These are phyloP conservation scores for Ganoderma lingzhi DNA, from an alignment of 1,284 basidiomycete genomes.

Conservation along the genomic window DNA sequence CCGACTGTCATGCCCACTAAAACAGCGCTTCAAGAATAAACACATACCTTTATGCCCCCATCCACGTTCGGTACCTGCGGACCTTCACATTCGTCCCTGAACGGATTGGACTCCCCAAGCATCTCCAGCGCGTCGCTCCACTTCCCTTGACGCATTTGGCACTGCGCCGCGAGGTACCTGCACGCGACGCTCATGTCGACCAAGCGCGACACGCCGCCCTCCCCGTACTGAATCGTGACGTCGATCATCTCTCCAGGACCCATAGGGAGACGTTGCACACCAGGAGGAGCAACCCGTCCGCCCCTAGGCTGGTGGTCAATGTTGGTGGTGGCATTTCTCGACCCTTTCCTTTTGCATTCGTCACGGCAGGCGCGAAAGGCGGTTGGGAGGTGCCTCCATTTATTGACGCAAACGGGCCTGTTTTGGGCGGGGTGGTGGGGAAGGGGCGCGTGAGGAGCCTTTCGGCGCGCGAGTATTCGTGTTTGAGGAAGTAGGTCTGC, in stretches of 20 bases:
- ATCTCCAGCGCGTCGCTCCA: constrained; percentile 94
- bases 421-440: constrained; percentile 55
- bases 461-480: constrained; percentile 95
- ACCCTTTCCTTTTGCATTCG: constrained; percentile 61
- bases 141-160: constrained; percentile 92
- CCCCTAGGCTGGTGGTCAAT: neutral
- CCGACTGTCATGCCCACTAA: constrained; percentile 2
- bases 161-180: constrained; percentile 94
- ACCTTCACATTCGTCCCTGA: constrained; percentile 70
- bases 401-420: constrained; percentile 43
- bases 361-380: constrained; percentile 32
- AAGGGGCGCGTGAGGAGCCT: constrained; percentile 89
- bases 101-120: constrained; percentile 92
- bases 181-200: constrained; percentile 95
- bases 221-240: constrained; percentile 65
- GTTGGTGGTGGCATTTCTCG: constrained; percentile 55
- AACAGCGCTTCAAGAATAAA: neutral
- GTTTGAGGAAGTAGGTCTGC: constrained; percentile 95
- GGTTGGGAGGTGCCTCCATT: constrained; percentile 54
- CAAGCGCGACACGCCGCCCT: constrained; percentile 74
- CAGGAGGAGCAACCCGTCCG: constrained; percentile 33
- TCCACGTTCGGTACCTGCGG: constrained; percentile 79
- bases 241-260: constrained; percentile 72
- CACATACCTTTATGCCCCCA: constrained; percentile 83
- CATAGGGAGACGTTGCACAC: constrained; percentile 67